phyloP scores from a whole-genome alignment of 768 basidiomycete species.

The Atractiella rhizophila region DNA sequence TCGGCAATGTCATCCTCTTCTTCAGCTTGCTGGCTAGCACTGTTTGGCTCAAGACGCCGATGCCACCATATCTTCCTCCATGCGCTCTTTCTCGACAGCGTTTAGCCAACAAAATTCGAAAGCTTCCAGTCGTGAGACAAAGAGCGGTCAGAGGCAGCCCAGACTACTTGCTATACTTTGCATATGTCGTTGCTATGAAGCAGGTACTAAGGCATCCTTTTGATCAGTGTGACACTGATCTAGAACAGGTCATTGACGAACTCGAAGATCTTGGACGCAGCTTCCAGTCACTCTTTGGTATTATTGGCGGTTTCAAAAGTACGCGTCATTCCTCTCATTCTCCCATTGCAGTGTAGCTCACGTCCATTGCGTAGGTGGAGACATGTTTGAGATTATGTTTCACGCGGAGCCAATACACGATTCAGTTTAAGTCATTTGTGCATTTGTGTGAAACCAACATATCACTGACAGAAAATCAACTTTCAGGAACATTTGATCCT shows the following conservation, averaged over 20 bases:
- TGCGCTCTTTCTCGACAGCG: conserved; percentile 59
- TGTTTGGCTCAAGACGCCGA: conserved; percentile 60
- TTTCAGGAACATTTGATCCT: no score
- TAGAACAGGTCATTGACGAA: conserved; percentile 38
- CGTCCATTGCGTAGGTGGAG: no score
- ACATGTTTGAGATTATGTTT: no score
- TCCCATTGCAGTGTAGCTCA: no score
- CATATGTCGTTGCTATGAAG: conserved; percentile 74
- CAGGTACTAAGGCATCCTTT: conserved; percentile 11
- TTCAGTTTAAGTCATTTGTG: no score
- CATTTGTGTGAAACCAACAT: no score
- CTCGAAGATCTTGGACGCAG: conserved; percentile 55
- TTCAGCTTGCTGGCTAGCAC: conserved; percentile 56
- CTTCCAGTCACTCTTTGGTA: conserved; percentile 73
- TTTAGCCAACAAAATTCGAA: conserved; percentile 57
- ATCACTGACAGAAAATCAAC: no score
- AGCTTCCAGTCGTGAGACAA: conserved; percentile 63
- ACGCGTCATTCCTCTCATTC: no score
- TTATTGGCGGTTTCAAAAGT: conserved; percentile 19
- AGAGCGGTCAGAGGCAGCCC: conserved; percentile 55
- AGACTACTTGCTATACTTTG: conserved; percentile 63
- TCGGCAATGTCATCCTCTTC: conserved; percentile 75
- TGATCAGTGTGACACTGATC: neutral
- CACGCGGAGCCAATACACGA: no score
- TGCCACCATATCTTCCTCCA: conserved; percentile 90